Evolutionary conservation across 345 rosid species (phyloP).

Genomic region (Eucalyptus dawsonii): DNA sequence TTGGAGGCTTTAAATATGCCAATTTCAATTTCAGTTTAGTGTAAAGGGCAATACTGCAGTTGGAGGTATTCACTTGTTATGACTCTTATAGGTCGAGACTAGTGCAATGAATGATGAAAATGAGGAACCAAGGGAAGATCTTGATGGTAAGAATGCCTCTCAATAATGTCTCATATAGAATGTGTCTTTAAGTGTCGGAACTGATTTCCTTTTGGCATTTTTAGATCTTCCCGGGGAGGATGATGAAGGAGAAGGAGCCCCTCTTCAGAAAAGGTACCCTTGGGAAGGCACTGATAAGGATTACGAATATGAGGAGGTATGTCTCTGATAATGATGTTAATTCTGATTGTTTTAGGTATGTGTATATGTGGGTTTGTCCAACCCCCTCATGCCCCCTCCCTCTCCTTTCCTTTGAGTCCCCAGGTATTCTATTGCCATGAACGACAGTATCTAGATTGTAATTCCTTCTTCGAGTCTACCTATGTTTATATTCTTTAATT

Average conservation of each 20-base stretch:
- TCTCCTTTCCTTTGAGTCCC: neutral
- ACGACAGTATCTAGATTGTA: neutral
- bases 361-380: neutral
- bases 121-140: conserved; percentile 46
- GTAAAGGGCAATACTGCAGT: neutral
- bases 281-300: conserved; percentile 98
- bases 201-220: neutral
- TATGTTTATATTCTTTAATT: neutral
- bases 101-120: conserved; percentile 52
- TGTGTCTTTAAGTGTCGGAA: neutral
- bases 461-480: neutral
- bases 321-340: neutral
- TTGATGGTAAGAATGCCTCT: conserved; percentile 38
- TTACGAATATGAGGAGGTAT: conserved; percentile 80
- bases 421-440: neutral
- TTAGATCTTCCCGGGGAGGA: conserved; percentile 49
- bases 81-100: conserved; percentile 50
- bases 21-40: neutral
- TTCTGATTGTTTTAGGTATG: neutral
- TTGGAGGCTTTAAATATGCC: neutral
- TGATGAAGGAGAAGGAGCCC: conserved; percentile 40
- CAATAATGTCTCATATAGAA: neutral
- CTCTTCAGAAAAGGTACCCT: conserved; percentile 40
- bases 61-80: neutral
- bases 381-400: neutral